Percentiles rank a stretch among this genome's conserved stretches.
Evolutionary conservation across 306 rosid genomes (phyloP).

Genomic region (Gastrolobium villosum): DNA sequence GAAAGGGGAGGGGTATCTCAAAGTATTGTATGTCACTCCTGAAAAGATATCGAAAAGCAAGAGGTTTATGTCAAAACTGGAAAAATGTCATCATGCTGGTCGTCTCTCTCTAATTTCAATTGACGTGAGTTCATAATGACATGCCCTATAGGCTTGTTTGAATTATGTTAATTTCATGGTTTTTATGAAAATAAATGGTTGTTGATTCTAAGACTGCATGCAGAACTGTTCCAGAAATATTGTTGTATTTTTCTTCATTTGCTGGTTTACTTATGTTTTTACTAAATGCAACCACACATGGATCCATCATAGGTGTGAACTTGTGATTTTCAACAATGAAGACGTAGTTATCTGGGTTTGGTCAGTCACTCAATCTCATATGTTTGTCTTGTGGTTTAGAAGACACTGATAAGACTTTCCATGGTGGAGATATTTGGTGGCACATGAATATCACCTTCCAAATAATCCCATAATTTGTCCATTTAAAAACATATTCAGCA

Average conservation of each 20-base stretch:
- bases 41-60: slow-evolving; percentile 99
- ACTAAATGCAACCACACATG: slow-evolving; percentile 15
- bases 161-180: slow-evolving; percentile 24
- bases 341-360: neutral
- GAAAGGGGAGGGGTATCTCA: slow-evolving; percentile 89
- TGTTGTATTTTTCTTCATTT: slow-evolving; percentile 41
- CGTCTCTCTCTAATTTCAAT: slow-evolving; percentile 87
- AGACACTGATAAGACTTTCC: slow-evolving; percentile 22
- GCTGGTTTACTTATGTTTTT: slow-evolving; percentile 25
- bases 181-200: slow-evolving; percentile 27
- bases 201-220: slow-evolving; percentile 35
- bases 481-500: neutral
- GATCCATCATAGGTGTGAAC: slow-evolving; percentile 31
- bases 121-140: slow-evolving; percentile 71
- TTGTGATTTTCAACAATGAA: slow-evolving; percentile 8
- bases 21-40: slow-evolving; percentile 88
- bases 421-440: neutral
- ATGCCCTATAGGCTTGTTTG: slow-evolving; percentile 27
- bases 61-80: slow-evolving; percentile 98
- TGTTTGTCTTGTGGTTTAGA: slow-evolving; percentile 7
- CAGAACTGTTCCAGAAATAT: slow-evolving; percentile 6
- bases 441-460: neutral
- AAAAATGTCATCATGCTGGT: slow-evolving; percentile 88
- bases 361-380: neutral
- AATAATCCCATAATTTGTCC: neutral